Evolutionary conservation across 116 monocot species (phyloP).

Genomic region (Posidonia oceanica): DNA sequence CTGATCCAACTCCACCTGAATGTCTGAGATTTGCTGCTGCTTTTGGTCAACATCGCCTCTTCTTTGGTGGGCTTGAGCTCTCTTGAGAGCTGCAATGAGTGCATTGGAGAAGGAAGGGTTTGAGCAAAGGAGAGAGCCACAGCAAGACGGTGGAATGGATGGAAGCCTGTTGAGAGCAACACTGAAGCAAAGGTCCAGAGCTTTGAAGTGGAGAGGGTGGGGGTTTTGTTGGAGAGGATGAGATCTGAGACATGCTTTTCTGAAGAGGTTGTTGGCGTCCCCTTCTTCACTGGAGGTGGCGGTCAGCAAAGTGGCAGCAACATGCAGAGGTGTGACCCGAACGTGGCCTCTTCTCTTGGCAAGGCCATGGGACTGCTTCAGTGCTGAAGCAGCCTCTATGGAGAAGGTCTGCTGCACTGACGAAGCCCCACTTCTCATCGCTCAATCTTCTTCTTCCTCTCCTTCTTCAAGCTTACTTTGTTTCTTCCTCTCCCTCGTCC

Average conservation of each 20-base stretch:
- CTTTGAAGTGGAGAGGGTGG: constrained; percentile 68
- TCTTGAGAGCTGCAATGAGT: constrained; percentile 86
- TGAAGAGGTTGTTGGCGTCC: constrained; percentile 25
- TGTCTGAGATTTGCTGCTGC: constrained; percentile 51
- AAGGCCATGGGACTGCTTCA: constrained; percentile 62
- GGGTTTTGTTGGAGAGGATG: constrained; percentile 48
- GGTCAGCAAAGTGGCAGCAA: constrained; percentile 67
- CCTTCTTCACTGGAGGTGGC: constrained; percentile 8
- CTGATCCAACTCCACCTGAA: constrained; percentile 91
- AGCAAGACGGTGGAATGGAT: constrained; percentile 40
- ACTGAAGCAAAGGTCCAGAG: constrained; percentile 97
- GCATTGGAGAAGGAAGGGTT: constrained; percentile 81
- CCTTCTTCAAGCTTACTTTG: no score
- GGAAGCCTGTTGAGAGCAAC: constrained; percentile 94
- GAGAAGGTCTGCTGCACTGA: constrained; percentile 89
- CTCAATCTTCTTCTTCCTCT: not conserved
- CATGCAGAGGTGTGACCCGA: constrained; percentile 96
- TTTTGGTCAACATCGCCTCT: constrained; percentile 63
- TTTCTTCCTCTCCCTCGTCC: no score
- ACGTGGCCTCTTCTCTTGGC: constrained; percentile 80
- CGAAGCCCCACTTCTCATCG: constrained; percentile 66
- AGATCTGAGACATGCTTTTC: constrained; percentile 63
- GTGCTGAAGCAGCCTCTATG: constrained; percentile 67
- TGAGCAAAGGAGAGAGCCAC: constrained; percentile 18
- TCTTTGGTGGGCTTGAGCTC: constrained; percentile 91